phyloP scores from a whole-genome alignment of 2,329 filamentous ascomycete species.

The Cercospora janseana region DNA sequence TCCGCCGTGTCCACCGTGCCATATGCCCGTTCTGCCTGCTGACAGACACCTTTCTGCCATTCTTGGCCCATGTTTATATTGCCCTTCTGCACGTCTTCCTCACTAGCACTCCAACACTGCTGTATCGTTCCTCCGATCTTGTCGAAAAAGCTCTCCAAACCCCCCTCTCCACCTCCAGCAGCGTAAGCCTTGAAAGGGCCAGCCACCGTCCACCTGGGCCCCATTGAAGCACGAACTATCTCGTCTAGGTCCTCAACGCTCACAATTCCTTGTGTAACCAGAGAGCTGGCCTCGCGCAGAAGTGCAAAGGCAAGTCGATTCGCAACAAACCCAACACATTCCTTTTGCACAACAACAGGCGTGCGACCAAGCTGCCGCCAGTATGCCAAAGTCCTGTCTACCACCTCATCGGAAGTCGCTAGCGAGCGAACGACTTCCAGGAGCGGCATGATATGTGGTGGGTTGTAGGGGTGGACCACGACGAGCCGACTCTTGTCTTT shows the following conservation, averaged over 20 bases:
- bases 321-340: conserved; percentile 57
- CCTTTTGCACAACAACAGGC: conserved; percentile 53
- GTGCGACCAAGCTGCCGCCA: conserved; percentile 45
- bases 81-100: conserved; percentile 33
- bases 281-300: conserved; percentile 54
- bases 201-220: conserved; percentile 55
- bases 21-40: conserved; percentile 49
- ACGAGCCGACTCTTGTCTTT: conserved; percentile 48
- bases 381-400: conserved; percentile 47
- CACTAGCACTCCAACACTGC: conserved; percentile 54
- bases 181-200: conserved; percentile 60
- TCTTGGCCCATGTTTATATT: conserved; percentile 42
- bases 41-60: conserved; percentile 50
- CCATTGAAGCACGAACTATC: conserved; percentile 53
- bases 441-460: conserved; percentile 61
- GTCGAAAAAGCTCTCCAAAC: conserved; percentile 53
- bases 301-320: conserved; percentile 59
- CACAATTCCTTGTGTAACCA: conserved; percentile 56
- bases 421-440: conserved; percentile 57
- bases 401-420: conserved; percentile 40
- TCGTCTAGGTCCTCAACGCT: conserved; percentile 53
- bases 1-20: conserved; percentile 44
- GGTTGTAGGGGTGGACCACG: conserved; percentile 62
- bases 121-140: conserved; percentile 58
- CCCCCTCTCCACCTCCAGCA: conserved; percentile 56